phyloP scores from a whole-genome alignment of 805 yeast genomes.

The Metschnikowia similis region DNA sequence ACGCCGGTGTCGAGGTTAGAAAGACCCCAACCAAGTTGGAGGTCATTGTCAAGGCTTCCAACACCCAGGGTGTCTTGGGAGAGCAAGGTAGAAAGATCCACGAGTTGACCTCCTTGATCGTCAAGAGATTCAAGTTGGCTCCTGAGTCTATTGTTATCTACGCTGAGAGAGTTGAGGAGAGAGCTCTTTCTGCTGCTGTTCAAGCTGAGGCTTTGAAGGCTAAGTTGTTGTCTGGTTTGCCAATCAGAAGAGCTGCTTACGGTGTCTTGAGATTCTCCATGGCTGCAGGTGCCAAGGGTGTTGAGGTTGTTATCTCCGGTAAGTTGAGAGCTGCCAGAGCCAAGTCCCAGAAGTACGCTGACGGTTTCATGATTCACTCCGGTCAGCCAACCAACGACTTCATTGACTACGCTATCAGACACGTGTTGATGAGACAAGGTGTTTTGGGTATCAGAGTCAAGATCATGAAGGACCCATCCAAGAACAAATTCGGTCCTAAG shows the following conservation, averaged over 20 bases:
- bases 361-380: constrained; percentile 99
- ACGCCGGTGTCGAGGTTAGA: constrained; percentile 99
- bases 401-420: constrained; percentile 98
- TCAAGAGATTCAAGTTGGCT: constrained; percentile 96
- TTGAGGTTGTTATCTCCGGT: constrained; percentile 99
- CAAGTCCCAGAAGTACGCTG: constrained; percentile 99
- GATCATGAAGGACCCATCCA: constrained; percentile 95
- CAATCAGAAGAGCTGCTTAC: constrained; percentile 99
- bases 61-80: constrained; percentile 98
- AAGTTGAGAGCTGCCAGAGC: constrained; percentile 99
- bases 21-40: constrained; percentile 97
- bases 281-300: constrained; percentile 99
- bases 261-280: constrained; percentile 99
- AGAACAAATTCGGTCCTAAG: constrained; percentile 79
- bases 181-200: constrained; percentile 99
- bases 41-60: constrained; percentile 97
- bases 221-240: constrained; percentile 97
- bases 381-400: constrained; percentile 99
- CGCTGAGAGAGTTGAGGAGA: constrained; percentile 99
- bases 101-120: constrained; percentile 94
- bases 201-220: constrained; percentile 99
- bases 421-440: constrained; percentile 99
- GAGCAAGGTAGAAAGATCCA: constrained; percentile 99
- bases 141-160: constrained; percentile 90
- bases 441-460: constrained; percentile 99